A percentile compares a stretch with the other conserved stretches of the same genome.
These are phyloP conservation scores for Pulveroboletus sp. DNA, from an alignment of 768 basidiomycete genomes.

Conservation along the genomic window DNA sequence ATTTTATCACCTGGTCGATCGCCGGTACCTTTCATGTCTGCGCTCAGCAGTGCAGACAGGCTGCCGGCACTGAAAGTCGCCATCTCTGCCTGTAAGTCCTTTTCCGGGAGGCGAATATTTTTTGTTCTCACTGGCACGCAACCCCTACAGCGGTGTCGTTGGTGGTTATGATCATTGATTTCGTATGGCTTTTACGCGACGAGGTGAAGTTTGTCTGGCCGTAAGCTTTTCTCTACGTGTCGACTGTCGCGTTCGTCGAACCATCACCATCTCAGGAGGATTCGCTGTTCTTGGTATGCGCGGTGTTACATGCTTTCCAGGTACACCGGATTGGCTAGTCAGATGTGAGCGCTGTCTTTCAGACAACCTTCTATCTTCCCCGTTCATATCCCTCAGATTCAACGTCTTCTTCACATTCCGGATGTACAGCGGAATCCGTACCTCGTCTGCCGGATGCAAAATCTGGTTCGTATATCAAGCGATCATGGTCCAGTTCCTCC, in stretches of 20 bases:
- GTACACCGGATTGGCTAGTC: conserved; percentile 17
- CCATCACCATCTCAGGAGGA: conserved; percentile 2
- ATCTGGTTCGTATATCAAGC: conserved; percentile 20
- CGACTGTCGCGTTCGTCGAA: no score
- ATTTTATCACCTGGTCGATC: not conserved
- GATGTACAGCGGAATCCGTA: conserved; percentile 12
- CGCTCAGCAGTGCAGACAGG: not conserved
- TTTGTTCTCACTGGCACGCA: not conserved
- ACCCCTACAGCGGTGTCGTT: not conserved
- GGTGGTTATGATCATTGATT: conserved; percentile 15
- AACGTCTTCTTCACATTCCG: conserved; percentile 19
- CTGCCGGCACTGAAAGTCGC: not conserved
- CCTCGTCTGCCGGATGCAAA: conserved; percentile 7
- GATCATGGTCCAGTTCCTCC: conserved; percentile 7
- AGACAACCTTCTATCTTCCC: not conserved
- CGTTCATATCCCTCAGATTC: conserved; percentile 9
- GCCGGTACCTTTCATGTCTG: not conserved
- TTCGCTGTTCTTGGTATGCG: conserved; percentile 6
- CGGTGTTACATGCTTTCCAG: conserved; percentile 11
- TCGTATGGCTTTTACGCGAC: conserved; percentile 1
- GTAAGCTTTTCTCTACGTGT: conserved; percentile 6
- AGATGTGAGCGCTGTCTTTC: conserved; percentile 13
- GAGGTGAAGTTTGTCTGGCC: conserved; percentile 19
- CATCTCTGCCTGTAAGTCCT: not conserved
- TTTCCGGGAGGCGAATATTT: not conserved